phyloP scores from a whole-genome alignment of 2,329 filamentous ascomycete species.

The Pseudopyricularia javanii region DNA sequence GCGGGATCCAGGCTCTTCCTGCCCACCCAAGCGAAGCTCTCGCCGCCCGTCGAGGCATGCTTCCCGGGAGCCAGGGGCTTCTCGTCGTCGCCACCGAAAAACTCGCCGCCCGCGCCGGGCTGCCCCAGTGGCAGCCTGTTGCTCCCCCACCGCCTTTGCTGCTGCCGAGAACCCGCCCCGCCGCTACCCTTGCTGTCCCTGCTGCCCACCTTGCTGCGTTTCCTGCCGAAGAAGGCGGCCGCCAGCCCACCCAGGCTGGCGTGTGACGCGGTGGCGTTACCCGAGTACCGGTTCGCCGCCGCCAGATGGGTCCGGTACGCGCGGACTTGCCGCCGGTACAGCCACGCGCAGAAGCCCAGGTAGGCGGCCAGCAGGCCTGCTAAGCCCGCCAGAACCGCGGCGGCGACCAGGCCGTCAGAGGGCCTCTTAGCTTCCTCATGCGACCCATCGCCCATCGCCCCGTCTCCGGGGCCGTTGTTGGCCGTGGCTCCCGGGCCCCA shows the following conservation, averaged over 20 bases:
- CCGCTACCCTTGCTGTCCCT: constrained; percentile 1
- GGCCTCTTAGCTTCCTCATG: constrained; percentile 1
- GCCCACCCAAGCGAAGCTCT: constrained; percentile 10
- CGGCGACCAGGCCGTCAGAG: constrained; percentile 28
- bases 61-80: not conserved
- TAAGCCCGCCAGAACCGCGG: constrained; percentile 3
- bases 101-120: not conserved
- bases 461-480: constrained; percentile 9
- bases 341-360: constrained; percentile 59
- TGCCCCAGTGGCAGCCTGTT: not conserved
- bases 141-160: not conserved
- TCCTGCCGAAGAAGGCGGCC: constrained; percentile 13
- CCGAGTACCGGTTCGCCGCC: constrained; percentile 44
- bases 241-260: constrained; percentile 16
- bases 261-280: constrained; percentile 22
- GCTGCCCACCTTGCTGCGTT: constrained; percentile 7
- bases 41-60: constrained; percentile 7
- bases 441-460: not conserved
- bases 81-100: constrained; percentile 1
- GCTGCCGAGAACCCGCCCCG: not conserved
- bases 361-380: constrained; percentile 36
- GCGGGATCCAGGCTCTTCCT: constrained; percentile 9
- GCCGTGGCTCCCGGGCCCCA: constrained; percentile 24
- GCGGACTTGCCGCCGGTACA: constrained; percentile 58
- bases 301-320: constrained; percentile 61